Evolutionary conservation across 2,329 filamentous ascomycete species (phyloP).

Genomic region (Alternaria viburni): DNA sequence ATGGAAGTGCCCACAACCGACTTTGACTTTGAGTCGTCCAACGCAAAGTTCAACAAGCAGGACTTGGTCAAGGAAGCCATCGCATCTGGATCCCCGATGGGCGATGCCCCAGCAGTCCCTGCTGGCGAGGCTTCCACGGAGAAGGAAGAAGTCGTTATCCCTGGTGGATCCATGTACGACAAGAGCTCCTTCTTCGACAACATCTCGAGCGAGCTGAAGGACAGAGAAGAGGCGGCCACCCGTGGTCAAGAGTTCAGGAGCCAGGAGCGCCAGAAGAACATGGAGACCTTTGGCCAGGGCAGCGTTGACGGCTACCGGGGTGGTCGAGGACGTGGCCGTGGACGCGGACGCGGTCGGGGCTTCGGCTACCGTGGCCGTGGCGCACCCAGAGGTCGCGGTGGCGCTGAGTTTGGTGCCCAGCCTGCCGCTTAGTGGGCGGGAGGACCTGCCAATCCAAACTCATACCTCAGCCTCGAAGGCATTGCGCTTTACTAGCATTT

Average conservation of each 20-base stretch:
- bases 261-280: conserved; percentile 93
- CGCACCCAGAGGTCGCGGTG: conserved; percentile 39
- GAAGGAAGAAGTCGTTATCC: conserved; percentile 56
- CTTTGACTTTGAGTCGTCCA: conserved; percentile 87
- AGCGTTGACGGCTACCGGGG: conserved; percentile 85
- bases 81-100: conserved; percentile 73
- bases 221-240: conserved; percentile 74
- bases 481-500: neutral
- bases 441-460: neutral
- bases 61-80: conserved; percentile 89
- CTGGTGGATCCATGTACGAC: conserved; percentile 70
- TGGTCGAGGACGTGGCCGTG: conserved; percentile 77
- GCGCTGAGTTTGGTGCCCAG: conserved; percentile 32
- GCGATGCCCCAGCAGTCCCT: conserved; percentile 49
- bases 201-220: conserved; percentile 91
- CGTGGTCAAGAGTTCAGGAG: conserved; percentile 84
- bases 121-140: conserved; percentile 48
- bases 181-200: conserved; percentile 95
- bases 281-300: conserved; percentile 97
- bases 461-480: neutral
- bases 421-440: conserved; percentile 25
- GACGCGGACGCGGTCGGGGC: conserved; percentile 62
- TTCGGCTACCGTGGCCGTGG: conserved; percentile 55
- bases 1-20: conserved; percentile 90
- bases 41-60: conserved; percentile 89